Percentiles rank a stretch among this genome's conserved stretches.
Conservation (phyloP, 2,329 filamentous ascomycete species). For the Pseudofabraea citricarpa region DNA sequence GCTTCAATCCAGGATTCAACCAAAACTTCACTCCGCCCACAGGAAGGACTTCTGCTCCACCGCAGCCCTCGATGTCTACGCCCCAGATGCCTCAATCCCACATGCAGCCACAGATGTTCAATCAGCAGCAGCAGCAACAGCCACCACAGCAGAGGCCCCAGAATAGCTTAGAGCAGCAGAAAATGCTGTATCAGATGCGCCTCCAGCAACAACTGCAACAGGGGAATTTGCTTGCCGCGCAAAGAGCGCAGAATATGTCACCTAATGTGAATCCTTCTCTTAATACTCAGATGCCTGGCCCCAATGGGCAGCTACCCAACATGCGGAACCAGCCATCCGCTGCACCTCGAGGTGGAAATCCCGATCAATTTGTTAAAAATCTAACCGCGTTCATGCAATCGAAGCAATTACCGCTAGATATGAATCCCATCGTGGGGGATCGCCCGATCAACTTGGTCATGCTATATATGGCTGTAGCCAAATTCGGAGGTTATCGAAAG, state of each 20-base stretch:
- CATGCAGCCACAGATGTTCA: conserved; percentile 29
- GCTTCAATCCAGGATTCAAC: conserved; percentile 54
- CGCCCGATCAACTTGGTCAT: conserved; percentile 69
- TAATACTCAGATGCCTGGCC: conserved; percentile 44
- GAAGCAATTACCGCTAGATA: conserved; percentile 68
- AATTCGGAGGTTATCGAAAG: conserved; percentile 70
- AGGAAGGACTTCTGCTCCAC: conserved; percentile 49
- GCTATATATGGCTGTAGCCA: conserved; percentile 74
- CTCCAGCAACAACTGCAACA: conserved; percentile 72
- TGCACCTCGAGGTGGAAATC: conserved; percentile 40
- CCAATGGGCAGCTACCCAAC: conserved; percentile 52
- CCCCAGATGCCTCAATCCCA: conserved; percentile 38
- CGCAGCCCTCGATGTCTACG: conserved; percentile 47
- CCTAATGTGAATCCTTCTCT: conserved; percentile 22
- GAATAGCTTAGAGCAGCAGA: conserved; percentile 64
- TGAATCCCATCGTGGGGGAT: conserved; percentile 68
- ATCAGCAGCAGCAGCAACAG: conserved; percentile 21
- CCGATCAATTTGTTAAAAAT: conserved; percentile 70
- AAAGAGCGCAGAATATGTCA: conserved; percentile 38
- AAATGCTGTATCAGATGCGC: conserved; percentile 76
- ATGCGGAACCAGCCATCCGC: conserved; percentile 47
- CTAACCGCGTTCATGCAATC: conserved; percentile 73
- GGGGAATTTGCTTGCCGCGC: conserved; percentile 31
- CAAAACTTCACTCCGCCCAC: conserved; percentile 54
- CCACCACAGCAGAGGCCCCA: conserved; percentile 38